These are phyloP conservation scores for Suhomyces terraborum DNA, from an alignment of 1,139 yeast species.

Conservation along the genomic window DNA sequence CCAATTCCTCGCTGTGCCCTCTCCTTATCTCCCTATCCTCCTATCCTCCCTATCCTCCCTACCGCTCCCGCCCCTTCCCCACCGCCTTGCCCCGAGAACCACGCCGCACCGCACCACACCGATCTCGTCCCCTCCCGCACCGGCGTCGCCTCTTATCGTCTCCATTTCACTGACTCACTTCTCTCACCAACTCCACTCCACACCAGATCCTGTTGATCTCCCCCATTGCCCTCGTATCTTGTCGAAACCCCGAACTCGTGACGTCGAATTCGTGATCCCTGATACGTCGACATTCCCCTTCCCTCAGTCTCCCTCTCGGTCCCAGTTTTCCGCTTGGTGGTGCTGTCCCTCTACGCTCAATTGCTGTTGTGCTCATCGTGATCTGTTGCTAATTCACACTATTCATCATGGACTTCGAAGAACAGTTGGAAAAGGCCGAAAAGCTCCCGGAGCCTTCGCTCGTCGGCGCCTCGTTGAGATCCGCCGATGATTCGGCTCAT, in stretches of 20 bases:
- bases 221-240: not conserved
- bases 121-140: not conserved
- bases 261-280: not conserved
- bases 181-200: not conserved
- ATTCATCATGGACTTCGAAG: constrained; percentile 52
- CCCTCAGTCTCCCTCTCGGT: not conserved
- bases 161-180: not conserved
- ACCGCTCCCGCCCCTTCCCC: not conserved
- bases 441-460: constrained; percentile 54
- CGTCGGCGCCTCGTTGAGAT: constrained; percentile 56
- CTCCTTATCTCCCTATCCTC: not conserved
- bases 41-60: not conserved
- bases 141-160: constrained; percentile 1
- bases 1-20: not conserved
- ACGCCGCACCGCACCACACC: constrained; percentile 2
- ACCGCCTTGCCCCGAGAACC: not conserved
- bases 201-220: constrained; percentile 1
- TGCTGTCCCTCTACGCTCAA: not conserved
- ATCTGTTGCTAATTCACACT: constrained; percentile 1
- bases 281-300: not conserved
- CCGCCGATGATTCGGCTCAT: constrained; percentile 52
- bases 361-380: not conserved
- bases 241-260: not conserved
- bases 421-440: constrained; percentile 60
- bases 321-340: not conserved